Percentiles rank a stretch among this genome's conserved stretches.
Conservation (phyloP, 306 rosid genomes). For the Notholithocarpus densiflorus region DNA sequence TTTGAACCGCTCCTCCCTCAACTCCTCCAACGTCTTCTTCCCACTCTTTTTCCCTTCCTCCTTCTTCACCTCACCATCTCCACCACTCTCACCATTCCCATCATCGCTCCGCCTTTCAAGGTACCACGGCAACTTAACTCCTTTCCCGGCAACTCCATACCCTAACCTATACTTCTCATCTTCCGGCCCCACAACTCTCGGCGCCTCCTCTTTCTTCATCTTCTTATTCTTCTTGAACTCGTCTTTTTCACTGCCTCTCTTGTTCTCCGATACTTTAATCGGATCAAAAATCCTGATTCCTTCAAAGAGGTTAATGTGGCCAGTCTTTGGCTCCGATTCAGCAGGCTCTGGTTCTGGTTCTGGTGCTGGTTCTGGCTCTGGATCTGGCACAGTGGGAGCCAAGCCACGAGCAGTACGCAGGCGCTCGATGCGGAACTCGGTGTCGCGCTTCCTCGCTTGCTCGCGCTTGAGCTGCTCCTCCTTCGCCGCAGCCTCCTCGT, state of each 20-base stretch:
- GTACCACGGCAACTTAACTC: constrained; percentile 90
- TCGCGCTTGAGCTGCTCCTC: constrained; percentile 92
- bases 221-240: constrained; percentile 52
- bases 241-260: constrained; percentile 28
- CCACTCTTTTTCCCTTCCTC: constrained; percentile 45
- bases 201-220: constrained; percentile 54
- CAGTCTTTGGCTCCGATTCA: constrained; percentile 36
- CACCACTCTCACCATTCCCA: constrained; percentile 18
- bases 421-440: constrained; percentile 72
- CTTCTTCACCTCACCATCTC: constrained; percentile 18
- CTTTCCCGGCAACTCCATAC: constrained; percentile 85
- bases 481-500: constrained; percentile 86
- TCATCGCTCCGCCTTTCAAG: constrained; percentile 40
- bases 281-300: constrained; percentile 88
- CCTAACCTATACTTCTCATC: constrained; percentile 90
- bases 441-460: constrained; percentile 59
- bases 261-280: constrained; percentile 33
- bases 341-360: not conserved
- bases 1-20: constrained; percentile 72
- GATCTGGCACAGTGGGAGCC: constrained; percentile 39
- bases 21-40: constrained; percentile 72
- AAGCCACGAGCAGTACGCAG: constrained; percentile 64
- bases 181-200: constrained; percentile 54
- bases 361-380: constrained; percentile 9
- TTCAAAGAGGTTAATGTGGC: constrained; percentile 77